Base-by-base conservation (phyloP, 148 eudicot species). In the Dysphania ambrosioides region DNA sequence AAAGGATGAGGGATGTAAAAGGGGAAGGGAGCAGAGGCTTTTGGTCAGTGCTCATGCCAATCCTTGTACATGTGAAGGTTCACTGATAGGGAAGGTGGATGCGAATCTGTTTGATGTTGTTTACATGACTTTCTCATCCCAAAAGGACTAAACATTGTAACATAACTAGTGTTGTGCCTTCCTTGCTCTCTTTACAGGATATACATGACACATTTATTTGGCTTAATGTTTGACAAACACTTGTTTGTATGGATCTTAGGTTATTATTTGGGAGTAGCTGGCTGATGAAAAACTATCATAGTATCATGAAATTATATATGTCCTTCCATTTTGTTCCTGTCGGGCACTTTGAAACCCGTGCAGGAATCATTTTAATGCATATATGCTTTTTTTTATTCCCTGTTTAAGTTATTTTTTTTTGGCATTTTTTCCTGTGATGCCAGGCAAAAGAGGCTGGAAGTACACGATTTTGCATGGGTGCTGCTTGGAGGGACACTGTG, bases 381-480 rank as follows among this genome's bases (percentile, higher is more conserved):
- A 6, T 31, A 41, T 41, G 70, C 32, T 38, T 72, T 35, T 10
- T 30, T 21, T 13, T 31, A 12, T 44, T 41, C 19, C 26, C 4
- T 38, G 36, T 64, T 40, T 58, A 19, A 16, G 53, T 41, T 73
- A 38, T 41, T 58, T 3, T 32, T 41, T 3, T 32, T 41, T 67
- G 40, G 60, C 56, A 15, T 21, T 18, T 71, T 76, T 58, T 66
- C 56, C 23, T 72, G 41, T 29, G 59, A 21, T 70, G 79, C 38
- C 86, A 96, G 99, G 99, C 99, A 70, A 96, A 96, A 85, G 97
- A 96, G 78, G 99, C 93, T 71, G 99, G 99, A 51, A 96, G 97
- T 72, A 96, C 99, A 53, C 89, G 97, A 61, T 96, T 92, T 77
- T 96, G 99, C 79, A 96, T 96, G 97, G 99, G 99, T 81, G 99